Evolutionary conservation across 805 yeast species (phyloP).

Genomic region (Saturnispora diversa): DNA sequence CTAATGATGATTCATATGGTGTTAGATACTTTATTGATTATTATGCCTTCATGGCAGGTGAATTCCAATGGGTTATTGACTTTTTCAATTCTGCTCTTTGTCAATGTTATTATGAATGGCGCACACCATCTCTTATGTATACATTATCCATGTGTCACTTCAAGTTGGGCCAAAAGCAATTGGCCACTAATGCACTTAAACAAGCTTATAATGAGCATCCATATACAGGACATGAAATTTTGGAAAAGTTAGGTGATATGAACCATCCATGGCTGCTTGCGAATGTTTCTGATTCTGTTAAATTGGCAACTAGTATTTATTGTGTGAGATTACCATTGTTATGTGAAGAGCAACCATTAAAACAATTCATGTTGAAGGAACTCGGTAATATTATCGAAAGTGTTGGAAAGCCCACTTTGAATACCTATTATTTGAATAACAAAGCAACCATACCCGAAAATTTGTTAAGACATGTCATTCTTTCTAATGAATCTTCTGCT

Average conservation of each 20-base stretch:
- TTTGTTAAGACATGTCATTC: slow-evolving; percentile 56
- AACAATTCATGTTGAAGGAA: slow-evolving; percentile 32
- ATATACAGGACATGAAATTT: slow-evolving; percentile 43
- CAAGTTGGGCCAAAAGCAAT: slow-evolving; percentile 28
- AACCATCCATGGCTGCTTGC: slow-evolving; percentile 22
- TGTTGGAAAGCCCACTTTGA: slow-evolving; percentile 15
- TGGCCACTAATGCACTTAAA: slow-evolving; percentile 42
- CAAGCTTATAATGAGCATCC: slow-evolving; percentile 52
- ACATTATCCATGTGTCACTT: slow-evolving; percentile 59
- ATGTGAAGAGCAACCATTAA: slow-evolving; percentile 43
- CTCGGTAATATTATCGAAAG: slow-evolving; percentile 15
- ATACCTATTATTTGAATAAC: slow-evolving; percentile 17
- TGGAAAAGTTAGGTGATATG: slow-evolving; percentile 40
- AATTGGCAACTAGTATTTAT: slow-evolving; percentile 49
- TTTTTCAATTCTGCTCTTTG: slow-evolving; percentile 49
- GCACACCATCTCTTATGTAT: slow-evolving; percentile 62
- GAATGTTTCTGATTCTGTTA: slow-evolving; percentile 27
- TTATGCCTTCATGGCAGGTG: slow-evolving; percentile 60
- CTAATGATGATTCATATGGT: slow-evolving; percentile 78
- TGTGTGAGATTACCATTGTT: slow-evolving; percentile 44
- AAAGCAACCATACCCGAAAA: slow-evolving; percentile 45
- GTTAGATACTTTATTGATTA: slow-evolving; percentile 76
- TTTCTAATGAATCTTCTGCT: slow-evolving; percentile 62
- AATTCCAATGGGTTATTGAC: slow-evolving; percentile 53
- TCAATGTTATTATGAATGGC: slow-evolving; percentile 55